These are phyloP conservation scores for Didymella lethalis DNA, from an alignment of 2,329 filamentous ascomycete genomes.

Conservation along the genomic window DNA sequence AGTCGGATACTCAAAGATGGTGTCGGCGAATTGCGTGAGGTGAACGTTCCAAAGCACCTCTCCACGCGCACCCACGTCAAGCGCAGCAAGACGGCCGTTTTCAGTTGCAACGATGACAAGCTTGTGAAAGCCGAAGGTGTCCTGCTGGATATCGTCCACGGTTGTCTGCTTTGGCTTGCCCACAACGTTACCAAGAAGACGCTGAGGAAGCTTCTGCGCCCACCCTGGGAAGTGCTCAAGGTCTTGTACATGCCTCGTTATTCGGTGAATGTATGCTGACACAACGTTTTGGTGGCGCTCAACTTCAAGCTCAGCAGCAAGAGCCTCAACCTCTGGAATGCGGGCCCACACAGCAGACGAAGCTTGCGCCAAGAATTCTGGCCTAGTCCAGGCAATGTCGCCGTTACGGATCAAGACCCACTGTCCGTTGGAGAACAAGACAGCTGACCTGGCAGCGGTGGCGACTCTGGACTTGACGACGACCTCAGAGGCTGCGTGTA, in stretches of 20 bases:
- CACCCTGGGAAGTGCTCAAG: slow-evolving; percentile 78
- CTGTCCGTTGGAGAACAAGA: slow-evolving; percentile 71
- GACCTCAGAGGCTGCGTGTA: slow-evolving; percentile 82
- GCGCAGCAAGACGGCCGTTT: slow-evolving; percentile 78
- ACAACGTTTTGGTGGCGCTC: slow-evolving; percentile 84
- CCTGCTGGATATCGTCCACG: slow-evolving; percentile 63
- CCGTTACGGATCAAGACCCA: slow-evolving; percentile 89
- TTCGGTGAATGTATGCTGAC: slow-evolving; percentile 85
- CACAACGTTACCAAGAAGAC: slow-evolving; percentile 65
- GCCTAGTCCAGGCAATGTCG: slow-evolving; percentile 78
- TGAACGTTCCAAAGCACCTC: slow-evolving; percentile 77
- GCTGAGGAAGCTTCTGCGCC: slow-evolving; percentile 72
- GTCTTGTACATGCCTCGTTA: slow-evolving; percentile 82
- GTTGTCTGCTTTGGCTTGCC: slow-evolving; percentile 67
- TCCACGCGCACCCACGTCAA: slow-evolving; percentile 79
- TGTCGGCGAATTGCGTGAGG: slow-evolving; percentile 65
- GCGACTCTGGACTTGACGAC: slow-evolving; percentile 72
- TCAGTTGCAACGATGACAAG: slow-evolving; percentile 80
- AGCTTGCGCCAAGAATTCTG: slow-evolving; percentile 82
- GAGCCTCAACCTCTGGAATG: slow-evolving; percentile 73
- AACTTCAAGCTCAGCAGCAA: slow-evolving; percentile 82
- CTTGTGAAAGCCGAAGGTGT: slow-evolving; percentile 90
- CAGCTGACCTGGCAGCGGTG: slow-evolving; percentile 80
- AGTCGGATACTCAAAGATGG: slow-evolving; percentile 69
- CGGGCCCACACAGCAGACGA: slow-evolving; percentile 83